Conservation (phyloP, 106 monocot genomes). For the Chionographis japonica region DNA sequence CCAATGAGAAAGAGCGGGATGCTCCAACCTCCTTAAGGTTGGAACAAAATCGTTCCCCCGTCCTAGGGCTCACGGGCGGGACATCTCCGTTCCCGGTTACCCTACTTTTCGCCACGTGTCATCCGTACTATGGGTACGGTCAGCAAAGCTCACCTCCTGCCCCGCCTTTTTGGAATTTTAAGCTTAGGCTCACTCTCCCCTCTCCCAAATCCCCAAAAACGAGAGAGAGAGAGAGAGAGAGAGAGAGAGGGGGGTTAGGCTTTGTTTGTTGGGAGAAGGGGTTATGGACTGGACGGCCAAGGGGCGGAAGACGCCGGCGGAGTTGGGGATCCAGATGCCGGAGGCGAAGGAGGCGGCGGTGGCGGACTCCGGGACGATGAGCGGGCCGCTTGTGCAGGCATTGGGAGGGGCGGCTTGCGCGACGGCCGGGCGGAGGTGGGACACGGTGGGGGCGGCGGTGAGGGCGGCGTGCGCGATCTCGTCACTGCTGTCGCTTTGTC, state of each 20-base stretch:
- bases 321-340: conserved; percentile 19
- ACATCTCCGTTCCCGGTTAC: background rate
- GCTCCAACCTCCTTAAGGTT: too few species aligned
- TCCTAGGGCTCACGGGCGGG: conserved; percentile 1
- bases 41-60: too few species aligned
- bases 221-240: background rate
- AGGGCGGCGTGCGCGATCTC: conserved; percentile 14
- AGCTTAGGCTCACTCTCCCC: background rate
- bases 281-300: background rate
- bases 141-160: background rate
- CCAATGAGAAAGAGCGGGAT: too few species aligned
- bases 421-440: conserved; percentile 7
- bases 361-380: conserved; percentile 10
- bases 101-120: background rate
- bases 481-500: conserved; percentile 18
- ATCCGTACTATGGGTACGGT: background rate
- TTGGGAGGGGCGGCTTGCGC: background rate
- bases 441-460: conserved; percentile 5
- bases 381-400: conserved; percentile 6
- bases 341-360: conserved; percentile 11
- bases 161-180: too few species aligned
- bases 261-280: too few species aligned
- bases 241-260: background rate
- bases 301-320: conserved; percentile 6
- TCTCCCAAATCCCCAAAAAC: background rate